Conservation (phyloP, 1,284 basidiomycete genomes). For the Xanthoconium separans region DNA sequence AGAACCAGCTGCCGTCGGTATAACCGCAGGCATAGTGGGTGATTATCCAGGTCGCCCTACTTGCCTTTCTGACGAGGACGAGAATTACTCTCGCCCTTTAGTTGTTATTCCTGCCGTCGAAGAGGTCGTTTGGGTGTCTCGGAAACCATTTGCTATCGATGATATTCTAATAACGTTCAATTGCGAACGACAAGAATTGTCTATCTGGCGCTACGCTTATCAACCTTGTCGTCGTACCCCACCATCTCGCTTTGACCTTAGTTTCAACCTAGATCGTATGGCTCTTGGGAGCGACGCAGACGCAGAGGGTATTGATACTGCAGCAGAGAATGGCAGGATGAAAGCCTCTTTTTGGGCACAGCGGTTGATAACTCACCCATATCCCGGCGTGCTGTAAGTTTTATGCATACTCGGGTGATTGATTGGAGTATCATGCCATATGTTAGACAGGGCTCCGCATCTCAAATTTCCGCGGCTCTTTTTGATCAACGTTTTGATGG, state of each 20-base stretch:
- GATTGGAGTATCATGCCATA: neutral
- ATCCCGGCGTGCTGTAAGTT: slow-evolving; percentile 54
- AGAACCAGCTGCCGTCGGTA: slow-evolving; percentile 70
- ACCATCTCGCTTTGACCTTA: slow-evolving; percentile 55
- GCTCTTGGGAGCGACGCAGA: slow-evolving; percentile 47
- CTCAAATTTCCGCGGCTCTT: slow-evolving; percentile 49
- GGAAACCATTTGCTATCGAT: slow-evolving; percentile 42
- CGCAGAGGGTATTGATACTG: slow-evolving; percentile 37
- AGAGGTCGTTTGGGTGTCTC: slow-evolving; percentile 60
- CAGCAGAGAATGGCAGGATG: slow-evolving; percentile 60
- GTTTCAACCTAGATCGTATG: slow-evolving; percentile 63
- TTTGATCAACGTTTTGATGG: slow-evolving; percentile 72
- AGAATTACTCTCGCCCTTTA: slow-evolving; percentile 47
- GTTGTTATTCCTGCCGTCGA: slow-evolving; percentile 58
- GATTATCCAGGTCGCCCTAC: slow-evolving; percentile 40
- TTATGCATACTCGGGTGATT: slow-evolving; percentile 1
- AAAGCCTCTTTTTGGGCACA: slow-evolving; percentile 69
- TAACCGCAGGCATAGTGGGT: slow-evolving; percentile 56
- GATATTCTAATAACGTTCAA: slow-evolving; percentile 61
- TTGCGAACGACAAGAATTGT: slow-evolving; percentile 47
- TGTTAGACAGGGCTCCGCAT: slow-evolving; percentile 16
- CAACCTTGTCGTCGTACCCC: slow-evolving; percentile 44
- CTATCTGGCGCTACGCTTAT: slow-evolving; percentile 72
- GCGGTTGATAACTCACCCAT: slow-evolving; percentile 50
- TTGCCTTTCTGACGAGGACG: slow-evolving; percentile 53